phyloP scores from a whole-genome alignment of 1,139 yeast species.

The Yamadazyma mexicana region DNA sequence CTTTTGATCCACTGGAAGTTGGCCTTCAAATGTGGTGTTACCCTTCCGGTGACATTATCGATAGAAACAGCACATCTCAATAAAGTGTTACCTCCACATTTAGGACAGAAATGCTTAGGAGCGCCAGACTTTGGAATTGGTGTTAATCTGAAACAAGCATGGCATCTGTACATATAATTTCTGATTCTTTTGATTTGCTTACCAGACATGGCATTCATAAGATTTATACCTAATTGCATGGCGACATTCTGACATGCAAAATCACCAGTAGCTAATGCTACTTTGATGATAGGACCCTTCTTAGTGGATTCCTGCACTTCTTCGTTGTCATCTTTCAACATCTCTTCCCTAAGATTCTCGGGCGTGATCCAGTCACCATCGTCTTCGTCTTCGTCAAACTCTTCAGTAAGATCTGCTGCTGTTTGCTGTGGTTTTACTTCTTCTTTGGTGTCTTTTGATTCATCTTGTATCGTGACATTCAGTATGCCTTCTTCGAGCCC shows the following conservation, averaged over 20 bases:
- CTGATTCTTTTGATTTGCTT: slow-evolving; percentile 80
- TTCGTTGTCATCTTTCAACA: slow-evolving; percentile 62
- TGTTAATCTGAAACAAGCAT: slow-evolving; percentile 86
- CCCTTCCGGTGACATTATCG: slow-evolving; percentile 72
- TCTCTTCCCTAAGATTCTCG: slow-evolving; percentile 70
- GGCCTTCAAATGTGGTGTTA: slow-evolving; percentile 87
- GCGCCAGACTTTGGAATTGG: slow-evolving; percentile 76
- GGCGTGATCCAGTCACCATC: slow-evolving; percentile 97
- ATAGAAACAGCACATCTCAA: slow-evolving; percentile 89
- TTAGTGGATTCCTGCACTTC: slow-evolving; percentile 30
- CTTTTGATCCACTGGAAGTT: slow-evolving; percentile 93
- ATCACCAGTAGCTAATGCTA: slow-evolving; percentile 92
- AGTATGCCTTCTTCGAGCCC: slow-evolving; percentile 5
- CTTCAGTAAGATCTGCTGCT: slow-evolving; percentile 31
- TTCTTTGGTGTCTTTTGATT: slow-evolving; percentile 5
- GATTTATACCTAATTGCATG: slow-evolving; percentile 82
- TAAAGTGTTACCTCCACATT: slow-evolving; percentile 91
- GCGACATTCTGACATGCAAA: slow-evolving; percentile 97
- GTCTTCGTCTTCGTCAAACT: slow-evolving; percentile 60
- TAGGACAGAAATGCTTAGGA: slow-evolving; percentile 89
- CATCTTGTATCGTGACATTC: slow-evolving; percentile 5
- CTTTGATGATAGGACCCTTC: slow-evolving; percentile 45
- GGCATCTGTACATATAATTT: slow-evolving; percentile 94
- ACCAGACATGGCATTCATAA: slow-evolving; percentile 86
- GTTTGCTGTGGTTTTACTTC: not conserved